Base-by-base conservation (phyloP, 768 basidiomycete species). In the Butyriboletus loyo region DNA sequence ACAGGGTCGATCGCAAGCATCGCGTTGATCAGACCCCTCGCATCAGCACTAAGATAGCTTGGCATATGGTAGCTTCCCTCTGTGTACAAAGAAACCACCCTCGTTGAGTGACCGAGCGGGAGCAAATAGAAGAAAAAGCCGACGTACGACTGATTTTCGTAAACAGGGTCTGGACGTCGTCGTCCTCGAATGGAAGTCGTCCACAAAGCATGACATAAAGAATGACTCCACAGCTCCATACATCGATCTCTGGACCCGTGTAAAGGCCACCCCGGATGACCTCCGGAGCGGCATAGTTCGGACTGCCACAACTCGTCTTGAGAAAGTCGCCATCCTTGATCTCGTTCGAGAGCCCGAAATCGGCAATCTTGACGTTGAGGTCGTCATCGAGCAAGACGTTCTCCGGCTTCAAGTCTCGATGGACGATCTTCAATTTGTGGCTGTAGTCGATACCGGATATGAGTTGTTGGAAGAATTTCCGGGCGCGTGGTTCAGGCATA, bases 161-260 rank as follows among this genome's bases (percentile, higher is more conserved):
- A 74, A 98, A 98, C 11, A 99, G 72, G 1, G 82, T 78, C 44
- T 93, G 91, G 37, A 98, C 93, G 65, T 97, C 90, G 40, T 97
- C 93, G 71, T 98, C 95, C 73, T 98, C 97, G 66, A 99, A 99
- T 1, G 97, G 97, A 28, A 99, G 79, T 42, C 89, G 77, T 5
- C 96, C 97, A 64, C 91, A 95, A 5, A 99, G 80, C 87, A 99
- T 94, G 52, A 98, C 97, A 72, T 95, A 98, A 46, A 99, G 81
- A 59, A 99, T 98, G n/a, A 99, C 96, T 0, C 97, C 97, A 50
- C 91, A 91, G 60, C 91, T 93, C 97, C 97, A 99, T 11, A 98
- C 93, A 58, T 99, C 97, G 63, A 98, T 97, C 72, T 98, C 97
- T 0, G 96, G 95, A 1, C 97, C 97, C 0, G 93, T 93, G 66